Percentiles rank a stretch among this genome's conserved stretches.
Conservation (phyloP, 208 protist genomes). For the Leishmania turanica region DNA sequence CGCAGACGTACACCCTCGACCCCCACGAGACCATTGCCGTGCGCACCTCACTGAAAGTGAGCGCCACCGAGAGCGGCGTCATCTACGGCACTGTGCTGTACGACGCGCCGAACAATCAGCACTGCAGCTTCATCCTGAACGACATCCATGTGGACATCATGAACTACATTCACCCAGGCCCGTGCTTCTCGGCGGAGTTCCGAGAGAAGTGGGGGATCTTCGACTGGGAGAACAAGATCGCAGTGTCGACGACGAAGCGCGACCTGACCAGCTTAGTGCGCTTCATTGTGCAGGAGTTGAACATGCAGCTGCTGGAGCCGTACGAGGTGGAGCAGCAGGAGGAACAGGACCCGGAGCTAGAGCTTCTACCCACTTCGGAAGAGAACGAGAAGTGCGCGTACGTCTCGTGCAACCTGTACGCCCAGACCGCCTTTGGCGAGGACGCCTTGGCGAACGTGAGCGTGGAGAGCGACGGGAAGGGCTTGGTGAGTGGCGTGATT, state of each 20-base stretch:
- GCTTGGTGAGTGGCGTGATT: slow-evolving; percentile 95
- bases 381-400: slow-evolving; percentile 92
- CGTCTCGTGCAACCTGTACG: slow-evolving; percentile 97
- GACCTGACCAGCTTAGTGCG: slow-evolving; percentile 91
- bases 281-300: slow-evolving; percentile 92
- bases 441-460: slow-evolving; percentile 98
- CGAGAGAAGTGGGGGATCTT: slow-evolving; percentile 98
- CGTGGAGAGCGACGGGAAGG: slow-evolving; percentile 65
- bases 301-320: slow-evolving; percentile 92
- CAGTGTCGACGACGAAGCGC: slow-evolving; percentile 86
- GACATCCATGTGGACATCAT: slow-evolving; percentile 99
- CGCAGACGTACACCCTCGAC: slow-evolving; percentile 92
- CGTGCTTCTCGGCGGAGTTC: slow-evolving; percentile 92
- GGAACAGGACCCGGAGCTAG: slow-evolving; percentile 35
- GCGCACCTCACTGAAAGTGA: slow-evolving; percentile 97
- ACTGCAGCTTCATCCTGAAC: slow-evolving; percentile 94
- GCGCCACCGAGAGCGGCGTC: slow-evolving; percentile 96
- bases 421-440: slow-evolving; percentile 96
- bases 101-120: slow-evolving; percentile 88
- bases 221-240: slow-evolving; percentile 99
- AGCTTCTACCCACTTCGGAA: slow-evolving; percentile 40
- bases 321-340: slow-evolving; percentile 38
- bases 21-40: slow-evolving; percentile 85
- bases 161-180: slow-evolving; percentile 97
- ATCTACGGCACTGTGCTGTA: slow-evolving; percentile 98